Percentiles rank a stretch among this genome's conserved stretches.
phyloP scores from a whole-genome alignment of 1,139 yeast genomes.

The Magnusiomyces paraingens region DNA sequence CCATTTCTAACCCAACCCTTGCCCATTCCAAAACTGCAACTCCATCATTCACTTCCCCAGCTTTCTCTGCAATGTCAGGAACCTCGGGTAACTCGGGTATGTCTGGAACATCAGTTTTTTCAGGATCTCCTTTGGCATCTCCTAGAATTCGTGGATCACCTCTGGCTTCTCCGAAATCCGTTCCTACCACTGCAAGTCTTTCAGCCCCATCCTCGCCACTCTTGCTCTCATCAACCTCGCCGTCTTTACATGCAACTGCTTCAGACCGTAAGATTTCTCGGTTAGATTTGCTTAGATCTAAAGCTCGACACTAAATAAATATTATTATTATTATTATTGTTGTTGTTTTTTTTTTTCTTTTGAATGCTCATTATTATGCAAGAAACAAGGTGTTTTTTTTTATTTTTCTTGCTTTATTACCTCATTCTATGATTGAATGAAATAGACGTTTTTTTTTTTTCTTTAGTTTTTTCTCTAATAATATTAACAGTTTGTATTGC shows the following conservation, averaged over 20 bases:
- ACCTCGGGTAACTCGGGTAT: no score
- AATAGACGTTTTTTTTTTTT: no score
- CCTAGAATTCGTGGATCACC: neutral
- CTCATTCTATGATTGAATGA: no score
- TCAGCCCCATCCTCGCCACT: slow-evolving; percentile 1
- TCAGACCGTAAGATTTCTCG: neutral
- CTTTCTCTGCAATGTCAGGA: no score
- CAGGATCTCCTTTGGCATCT: neutral
- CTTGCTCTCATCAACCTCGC: neutral
- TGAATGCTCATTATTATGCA: no score
- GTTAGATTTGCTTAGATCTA: slow-evolving; percentile 2
- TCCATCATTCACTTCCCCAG: no score
- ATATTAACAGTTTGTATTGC: no score
- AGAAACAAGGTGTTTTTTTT: no score
- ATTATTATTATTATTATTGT: neutral
- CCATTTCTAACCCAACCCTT: neutral
- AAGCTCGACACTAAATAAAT: neutral
- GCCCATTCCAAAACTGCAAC: neutral
- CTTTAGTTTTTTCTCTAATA: no score
- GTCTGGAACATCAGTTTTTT: neutral
- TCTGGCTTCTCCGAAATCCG: neutral
- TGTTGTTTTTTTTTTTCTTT: neutral
- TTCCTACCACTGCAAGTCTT: neutral
- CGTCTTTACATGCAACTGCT: neutral
- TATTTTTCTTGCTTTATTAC: neutral